Evolutionary conservation across 495 filamentous ascomycete species (phyloP), one percentile per base, ranked within the genome.

Genomic region (Penicillium atrosanguineum): DNA sequence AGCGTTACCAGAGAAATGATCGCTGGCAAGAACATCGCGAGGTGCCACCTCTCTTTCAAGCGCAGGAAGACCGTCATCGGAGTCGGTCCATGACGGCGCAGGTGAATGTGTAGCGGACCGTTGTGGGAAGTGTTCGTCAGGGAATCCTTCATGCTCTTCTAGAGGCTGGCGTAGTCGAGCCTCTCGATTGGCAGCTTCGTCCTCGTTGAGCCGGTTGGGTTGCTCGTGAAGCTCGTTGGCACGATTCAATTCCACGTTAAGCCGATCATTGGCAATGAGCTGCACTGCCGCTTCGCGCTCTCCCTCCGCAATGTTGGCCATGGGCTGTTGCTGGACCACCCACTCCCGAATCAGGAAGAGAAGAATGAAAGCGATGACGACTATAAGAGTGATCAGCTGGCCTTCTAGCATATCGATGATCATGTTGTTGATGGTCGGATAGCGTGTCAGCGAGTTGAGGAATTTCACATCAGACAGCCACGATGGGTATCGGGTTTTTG

Each of bases 341-440:
- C 95, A 99, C 71, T 99, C 94, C 16, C 94, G 79, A 46, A 99
- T 96, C 16, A 99, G 72, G 58, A 99, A 97, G 38, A 99, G 84
- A 29, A 99, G 72, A 46, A 99, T 96, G 67, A 97, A 97, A 43
- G 85, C 88, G 46, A 92, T 77, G 7, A 99, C 92, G 29, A 97
- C 89, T 14, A 93, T 74, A 1, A 96, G 69, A 7, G 93, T 97
- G 54, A 99, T 95, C 37, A 97, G 79, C 61, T 94, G 91, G 34
- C 94, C 94, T 74, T 99, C 94, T 6, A 96, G 69, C 1, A 89
- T 85, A 52, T 92, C 84, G 46, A 97, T 87, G 38, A 97, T 73
- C 48, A 87, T 79, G 38, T 84, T 83, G 65, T 98, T 97, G 57
- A 96, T 62, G 15, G 82, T 77, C 7, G 86, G 73, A 45, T 83